Evolutionary conservation across 1,139 yeast genomes (phyloP).

Genomic region (Yamadazyma membranifaciens): DNA sequence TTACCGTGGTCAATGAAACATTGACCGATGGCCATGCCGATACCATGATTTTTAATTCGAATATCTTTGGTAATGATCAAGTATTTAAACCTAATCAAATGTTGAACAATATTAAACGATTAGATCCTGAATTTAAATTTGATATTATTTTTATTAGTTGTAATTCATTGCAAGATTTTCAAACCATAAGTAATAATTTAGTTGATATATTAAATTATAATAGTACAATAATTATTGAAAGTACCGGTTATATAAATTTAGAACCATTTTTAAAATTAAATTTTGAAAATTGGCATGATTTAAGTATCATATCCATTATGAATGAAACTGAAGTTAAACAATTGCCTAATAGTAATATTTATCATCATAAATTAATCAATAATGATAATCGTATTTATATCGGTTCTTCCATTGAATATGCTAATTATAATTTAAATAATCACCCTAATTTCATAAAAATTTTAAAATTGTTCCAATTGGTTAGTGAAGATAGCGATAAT

Average conservation of each 20-base stretch:
- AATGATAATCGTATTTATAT: conserved; percentile 41
- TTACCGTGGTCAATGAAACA: conserved; percentile 31
- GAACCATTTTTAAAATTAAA: conserved; percentile 60
- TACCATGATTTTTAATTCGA: conserved; percentile 20
- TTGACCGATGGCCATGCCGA: conserved; percentile 11
- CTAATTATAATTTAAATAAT: conserved; percentile 12
- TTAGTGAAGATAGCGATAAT: conserved; percentile 32
- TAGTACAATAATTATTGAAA: conserved; percentile 60
- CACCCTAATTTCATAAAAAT: conserved; percentile 26
- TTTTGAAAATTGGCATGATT: conserved; percentile 23
- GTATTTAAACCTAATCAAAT: conserved; percentile 23
- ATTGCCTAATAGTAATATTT: conserved; percentile 21
- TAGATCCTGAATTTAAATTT: conserved; percentile 19
- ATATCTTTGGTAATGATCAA: conserved; percentile 19
- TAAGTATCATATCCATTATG: conserved; percentile 57
- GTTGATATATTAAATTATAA: conserved; percentile 26
- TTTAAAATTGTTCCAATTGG: conserved; percentile 33
- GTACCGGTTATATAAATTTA: conserved; percentile 67
- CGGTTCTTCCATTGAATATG: conserved; percentile 29
- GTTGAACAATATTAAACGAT: conserved; percentile 18
- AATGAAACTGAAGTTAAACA: conserved; percentile 62
- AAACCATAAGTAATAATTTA: conserved; percentile 26
- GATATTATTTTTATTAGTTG: conserved; percentile 39
- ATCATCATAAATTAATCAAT: conserved; percentile 27
- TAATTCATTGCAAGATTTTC: conserved; percentile 44